Conservation (phyloP, 129 eudicot genomes). For the Helichrysum umbraculigerum region DNA sequence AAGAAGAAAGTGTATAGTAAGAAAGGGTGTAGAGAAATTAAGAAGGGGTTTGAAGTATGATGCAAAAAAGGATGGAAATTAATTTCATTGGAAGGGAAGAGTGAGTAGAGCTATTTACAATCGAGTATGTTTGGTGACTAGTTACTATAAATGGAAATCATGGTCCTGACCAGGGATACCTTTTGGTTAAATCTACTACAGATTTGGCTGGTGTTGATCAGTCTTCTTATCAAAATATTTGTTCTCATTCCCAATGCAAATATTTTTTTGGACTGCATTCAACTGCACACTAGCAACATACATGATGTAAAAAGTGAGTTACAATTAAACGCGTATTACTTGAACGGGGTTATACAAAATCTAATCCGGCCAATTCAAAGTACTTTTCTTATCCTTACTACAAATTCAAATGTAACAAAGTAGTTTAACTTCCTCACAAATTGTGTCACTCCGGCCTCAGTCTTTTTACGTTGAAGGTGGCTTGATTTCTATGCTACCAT, state of each 20-base stretch:
- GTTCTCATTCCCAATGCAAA: constrained; percentile 36
- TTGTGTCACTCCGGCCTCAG: no score
- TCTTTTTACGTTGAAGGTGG: no score
- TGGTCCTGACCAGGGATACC: constrained; percentile 30
- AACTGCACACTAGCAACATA: no score
- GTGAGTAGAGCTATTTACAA: constrained; percentile 6
- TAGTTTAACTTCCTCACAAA: no score
- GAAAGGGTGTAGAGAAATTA: not conserved
- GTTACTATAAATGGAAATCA: constrained; percentile 27
- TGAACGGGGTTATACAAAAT: no score
- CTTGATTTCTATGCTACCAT: no score
- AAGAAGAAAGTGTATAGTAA: not conserved
- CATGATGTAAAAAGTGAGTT: no score
- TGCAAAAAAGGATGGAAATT: constrained; percentile 16
- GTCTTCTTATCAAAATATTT: constrained; percentile 19
- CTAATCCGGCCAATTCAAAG: no score
- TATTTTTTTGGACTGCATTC: not conserved
- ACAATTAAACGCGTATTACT: no score
- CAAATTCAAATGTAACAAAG: no score
- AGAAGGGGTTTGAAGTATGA: constrained; percentile 2
- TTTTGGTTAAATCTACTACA: constrained; percentile 30
- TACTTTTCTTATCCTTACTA: no score
- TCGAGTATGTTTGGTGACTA: constrained; percentile 25
- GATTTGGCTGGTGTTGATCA: constrained; percentile 24
- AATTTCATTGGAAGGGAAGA: constrained; percentile 3